Base-by-base conservation (phyloP, 2,329 filamentous ascomycete species). In the Colletotrichum sp. region DNA sequence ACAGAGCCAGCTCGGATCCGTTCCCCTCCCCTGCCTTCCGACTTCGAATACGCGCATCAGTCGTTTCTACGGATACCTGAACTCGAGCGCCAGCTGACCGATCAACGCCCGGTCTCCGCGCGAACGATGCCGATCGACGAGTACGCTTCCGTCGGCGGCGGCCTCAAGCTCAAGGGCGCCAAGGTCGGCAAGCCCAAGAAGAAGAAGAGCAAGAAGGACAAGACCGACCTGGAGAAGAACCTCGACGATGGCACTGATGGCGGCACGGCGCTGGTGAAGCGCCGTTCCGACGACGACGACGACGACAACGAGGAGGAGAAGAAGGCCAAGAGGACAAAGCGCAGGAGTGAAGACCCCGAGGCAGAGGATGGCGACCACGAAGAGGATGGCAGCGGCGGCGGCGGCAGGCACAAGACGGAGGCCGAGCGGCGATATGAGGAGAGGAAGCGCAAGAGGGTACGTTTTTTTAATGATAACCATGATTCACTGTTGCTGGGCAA, bases 401-500 rank as follows among this genome's bases (percentile, higher is more conserved):
- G 77, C n/a, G 80, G 77, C 71, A 80, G 82, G 70, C 84, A 83
- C 76, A 98, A 98, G 88, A 98, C 96, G 0, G 95, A 97, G 77
- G 92, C 96, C 2, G 95, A 99, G 86, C 89, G 90, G 79, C 90
- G 93, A 60, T 92, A 97, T 80, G 95, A 97, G 79, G 96, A 98
- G 86, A 90, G 91, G 80, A 92, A 94, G 84, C 90, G 92, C 83
- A 97, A 95, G 86, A 91, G 95, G 88, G 95, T 95, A 89, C 77
- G 93, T 89, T 27, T 16, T 18, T 6, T 8, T 3, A n/a, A 4
- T 10, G 1, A 16, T 28, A 15, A 30, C 30, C 18, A 30, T 6
- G 30, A 15, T 15, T 60, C 15, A 6, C 56, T n/a, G 18, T 32
- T 32, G 13, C 28, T 61, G 10, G 15, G n/a, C 30, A 9, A 30